Percentiles rank a stretch among this genome's conserved stretches.
phyloP scores from a whole-genome alignment of 257 asterid species.

The Solanum arcanum region DNA sequence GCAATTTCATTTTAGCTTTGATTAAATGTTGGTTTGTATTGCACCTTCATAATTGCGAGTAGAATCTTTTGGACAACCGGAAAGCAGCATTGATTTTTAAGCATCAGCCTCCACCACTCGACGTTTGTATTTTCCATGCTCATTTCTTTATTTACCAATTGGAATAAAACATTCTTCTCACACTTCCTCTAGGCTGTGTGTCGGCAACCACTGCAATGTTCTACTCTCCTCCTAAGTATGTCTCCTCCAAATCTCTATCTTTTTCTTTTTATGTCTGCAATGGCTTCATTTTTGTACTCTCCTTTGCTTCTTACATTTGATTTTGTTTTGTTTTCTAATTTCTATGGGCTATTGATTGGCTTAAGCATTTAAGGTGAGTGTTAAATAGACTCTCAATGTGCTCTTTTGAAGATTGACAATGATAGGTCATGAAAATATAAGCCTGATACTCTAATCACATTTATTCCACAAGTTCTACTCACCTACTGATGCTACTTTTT shows the following conservation, averaged over 20 bases:
- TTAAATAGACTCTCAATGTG: neutral
- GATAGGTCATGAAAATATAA: neutral
- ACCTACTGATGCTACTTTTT: neutral
- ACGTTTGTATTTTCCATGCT: neutral
- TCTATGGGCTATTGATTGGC: neutral
- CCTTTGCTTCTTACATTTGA: neutral
- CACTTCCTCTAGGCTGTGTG: neutral
- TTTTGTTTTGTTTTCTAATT: neutral
- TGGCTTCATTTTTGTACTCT: neutral
- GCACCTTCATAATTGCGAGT: neutral
- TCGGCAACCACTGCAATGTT: neutral
- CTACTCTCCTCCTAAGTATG: neutral
- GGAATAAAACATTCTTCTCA: neutral
- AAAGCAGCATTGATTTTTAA: neutral
- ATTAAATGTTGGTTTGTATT: neutral
- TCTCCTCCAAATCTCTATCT: neutral
- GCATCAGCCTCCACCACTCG: neutral
- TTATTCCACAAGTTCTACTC: neutral
- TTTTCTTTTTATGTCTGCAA: neutral
- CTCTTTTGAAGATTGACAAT: neutral
- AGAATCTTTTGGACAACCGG: neutral
- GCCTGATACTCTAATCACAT: neutral
- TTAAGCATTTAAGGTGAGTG: neutral
- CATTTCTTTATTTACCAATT: neutral
- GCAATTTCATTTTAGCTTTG: too few species aligned